Percentiles rank a stretch among this genome's conserved stretches.
phyloP scores from a whole-genome alignment of 108 stramenopile genomes.

The Cyclotella cryptica region DNA sequence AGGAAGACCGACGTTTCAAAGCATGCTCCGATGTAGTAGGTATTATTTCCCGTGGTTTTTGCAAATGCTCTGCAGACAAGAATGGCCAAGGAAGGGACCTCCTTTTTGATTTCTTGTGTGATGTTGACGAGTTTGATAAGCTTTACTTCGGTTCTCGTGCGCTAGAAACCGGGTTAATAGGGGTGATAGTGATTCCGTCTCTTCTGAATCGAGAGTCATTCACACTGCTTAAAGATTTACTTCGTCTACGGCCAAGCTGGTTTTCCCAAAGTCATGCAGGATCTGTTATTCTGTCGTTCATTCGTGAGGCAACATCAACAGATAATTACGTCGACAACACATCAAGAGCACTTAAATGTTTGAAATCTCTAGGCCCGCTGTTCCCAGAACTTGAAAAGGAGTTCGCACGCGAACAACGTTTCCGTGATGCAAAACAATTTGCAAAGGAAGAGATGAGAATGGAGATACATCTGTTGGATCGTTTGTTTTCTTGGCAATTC shows the following conservation, averaged over 20 bases:
- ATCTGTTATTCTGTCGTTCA: slow-evolving; percentile 30
- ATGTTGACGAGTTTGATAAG: slow-evolving; percentile 60
- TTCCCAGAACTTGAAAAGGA: slow-evolving; percentile 57
- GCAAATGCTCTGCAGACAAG: slow-evolving; percentile 18
- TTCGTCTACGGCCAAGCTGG: slow-evolving; percentile 41
- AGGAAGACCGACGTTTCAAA: slow-evolving; percentile 1
- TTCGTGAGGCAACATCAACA: slow-evolving; percentile 17
- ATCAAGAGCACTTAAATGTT: slow-evolving; percentile 36
- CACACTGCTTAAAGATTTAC: slow-evolving; percentile 26
- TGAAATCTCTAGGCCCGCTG: slow-evolving; percentile 53
- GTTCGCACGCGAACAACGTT: slow-evolving; percentile 48
- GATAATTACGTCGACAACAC: slow-evolving; percentile 9
- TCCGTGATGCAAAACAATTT: slow-evolving; percentile 69
- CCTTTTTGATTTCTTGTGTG: slow-evolving; percentile 62
- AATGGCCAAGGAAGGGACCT: slow-evolving; percentile 25
- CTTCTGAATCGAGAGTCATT: slow-evolving; percentile 43
- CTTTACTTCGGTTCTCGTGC: slow-evolving; percentile 32
- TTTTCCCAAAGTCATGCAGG: slow-evolving; percentile 34
- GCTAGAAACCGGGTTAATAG: slow-evolving; percentile 27
- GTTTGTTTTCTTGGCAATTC: slow-evolving; percentile 44
- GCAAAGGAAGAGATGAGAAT: slow-evolving; percentile 33
- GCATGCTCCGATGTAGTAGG: slow-evolving; percentile 38
- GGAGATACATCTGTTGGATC: slow-evolving; percentile 30
- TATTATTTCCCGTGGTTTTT: slow-evolving; percentile 59
- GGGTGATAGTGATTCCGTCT: slow-evolving; percentile 18